A percentile compares a stretch with the other conserved stretches of the same genome.
phyloP scores from a whole-genome alignment of 75 land plant genomes.

The Sequoiadendron giganteum region DNA sequence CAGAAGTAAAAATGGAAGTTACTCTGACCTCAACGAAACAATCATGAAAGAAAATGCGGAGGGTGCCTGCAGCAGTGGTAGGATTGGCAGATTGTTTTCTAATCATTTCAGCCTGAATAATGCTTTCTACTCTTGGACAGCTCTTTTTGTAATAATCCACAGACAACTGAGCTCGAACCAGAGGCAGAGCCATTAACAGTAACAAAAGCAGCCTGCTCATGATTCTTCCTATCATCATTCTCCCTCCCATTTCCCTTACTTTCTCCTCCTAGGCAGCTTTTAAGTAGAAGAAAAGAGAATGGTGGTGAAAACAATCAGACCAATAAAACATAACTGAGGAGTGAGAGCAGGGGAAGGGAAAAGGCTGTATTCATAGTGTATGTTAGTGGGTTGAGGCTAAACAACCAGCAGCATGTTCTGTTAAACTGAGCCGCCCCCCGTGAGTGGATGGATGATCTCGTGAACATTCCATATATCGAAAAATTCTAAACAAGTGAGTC shows the following conservation, averaged over 20 bases:
- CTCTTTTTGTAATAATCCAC: slow-evolving; percentile 28
- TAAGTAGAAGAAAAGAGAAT: neutral
- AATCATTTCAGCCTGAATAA: slow-evolving; percentile 20
- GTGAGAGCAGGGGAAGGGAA: neutral
- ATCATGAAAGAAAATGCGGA: slow-evolving; percentile 58
- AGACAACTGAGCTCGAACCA: neutral
- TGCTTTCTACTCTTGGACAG: slow-evolving; percentile 39
- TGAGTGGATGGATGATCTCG: neutral
- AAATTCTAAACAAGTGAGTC: neutral
- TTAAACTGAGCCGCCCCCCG: neutral
- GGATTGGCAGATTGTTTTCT: slow-evolving; percentile 22
- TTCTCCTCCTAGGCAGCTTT: neutral
- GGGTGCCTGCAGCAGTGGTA: slow-evolving; percentile 34
- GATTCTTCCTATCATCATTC: neutral
- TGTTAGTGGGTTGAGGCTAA: neutral
- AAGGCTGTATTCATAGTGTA: too few relatives aligned
- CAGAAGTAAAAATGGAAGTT: neutral
- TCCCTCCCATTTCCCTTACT: too few relatives aligned
- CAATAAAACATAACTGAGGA: neutral
- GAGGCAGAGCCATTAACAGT: neutral
- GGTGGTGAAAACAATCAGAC: neutral
- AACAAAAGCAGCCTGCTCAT: neutral
- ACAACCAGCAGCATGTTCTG: neutral
- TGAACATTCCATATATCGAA: neutral
- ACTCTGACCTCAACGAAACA: slow-evolving; percentile 35